These are phyloP conservation scores for Abortiporus biennis DNA, from an alignment of 1,284 basidiomycete species.

Conservation along the genomic window DNA sequence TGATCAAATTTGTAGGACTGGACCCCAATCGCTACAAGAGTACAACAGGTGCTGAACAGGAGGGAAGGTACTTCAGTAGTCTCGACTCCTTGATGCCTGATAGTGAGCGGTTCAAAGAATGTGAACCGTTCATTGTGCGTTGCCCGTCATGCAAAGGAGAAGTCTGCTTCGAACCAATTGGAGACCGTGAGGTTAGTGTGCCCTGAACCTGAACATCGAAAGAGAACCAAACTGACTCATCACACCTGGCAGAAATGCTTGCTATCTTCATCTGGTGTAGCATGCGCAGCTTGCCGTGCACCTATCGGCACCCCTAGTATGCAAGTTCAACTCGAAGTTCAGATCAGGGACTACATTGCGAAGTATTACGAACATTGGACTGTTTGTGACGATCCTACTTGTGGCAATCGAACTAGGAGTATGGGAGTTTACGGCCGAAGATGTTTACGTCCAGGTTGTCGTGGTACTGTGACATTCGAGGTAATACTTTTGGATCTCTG, in stretches of 20 bases:
- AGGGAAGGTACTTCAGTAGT: slow-evolving; percentile 71
- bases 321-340: slow-evolving; percentile 80
- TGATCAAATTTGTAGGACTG: slow-evolving; percentile 49
- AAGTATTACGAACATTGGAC: slow-evolving; percentile 90
- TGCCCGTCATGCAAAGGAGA: slow-evolving; percentile 70
- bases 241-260: no score
- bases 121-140: slow-evolving; percentile 61
- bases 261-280: slow-evolving; percentile 39
- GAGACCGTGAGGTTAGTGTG: slow-evolving; percentile 59
- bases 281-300: slow-evolving; percentile 60
- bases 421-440: slow-evolving; percentile 88
- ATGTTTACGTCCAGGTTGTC: slow-evolving; percentile 69
- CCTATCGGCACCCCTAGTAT: slow-evolving; percentile 56
- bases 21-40: slow-evolving; percentile 77
- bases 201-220: neutral
- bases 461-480: slow-evolving; percentile 69
- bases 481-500: slow-evolving; percentile 41
- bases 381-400: slow-evolving; percentile 83
- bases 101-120: slow-evolving; percentile 78
- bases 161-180: slow-evolving; percentile 60
- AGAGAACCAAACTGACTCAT: neutral
- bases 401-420: slow-evolving; percentile 79
- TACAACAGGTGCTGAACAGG: slow-evolving; percentile 35
- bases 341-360: slow-evolving; percentile 73
- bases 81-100: slow-evolving; percentile 92